Conservation (phyloP, 176 grass and related monocot species). For the Otatea glauca region DNA sequence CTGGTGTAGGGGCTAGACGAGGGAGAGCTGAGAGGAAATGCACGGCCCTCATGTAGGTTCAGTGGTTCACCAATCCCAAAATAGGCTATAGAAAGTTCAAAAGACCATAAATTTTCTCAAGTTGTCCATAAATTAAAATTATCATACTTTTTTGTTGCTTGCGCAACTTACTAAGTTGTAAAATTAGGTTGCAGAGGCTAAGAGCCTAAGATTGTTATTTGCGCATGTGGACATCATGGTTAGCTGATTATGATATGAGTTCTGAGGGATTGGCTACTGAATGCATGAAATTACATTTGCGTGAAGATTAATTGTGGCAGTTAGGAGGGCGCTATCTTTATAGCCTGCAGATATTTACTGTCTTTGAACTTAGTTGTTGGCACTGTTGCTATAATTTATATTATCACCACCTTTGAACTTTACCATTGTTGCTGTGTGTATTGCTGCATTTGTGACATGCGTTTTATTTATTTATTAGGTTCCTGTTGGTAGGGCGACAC, state of each 20-base stretch:
- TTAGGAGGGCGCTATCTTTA: not conserved
- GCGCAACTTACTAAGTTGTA: not conserved
- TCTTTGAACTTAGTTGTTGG: not conserved
- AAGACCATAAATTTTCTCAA: not conserved
- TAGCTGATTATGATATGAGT: not conserved
- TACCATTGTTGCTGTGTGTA: not conserved
- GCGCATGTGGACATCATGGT: not conserved
- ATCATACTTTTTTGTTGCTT: not conserved
- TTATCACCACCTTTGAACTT: conserved; percentile 6
- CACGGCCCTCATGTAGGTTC: not conserved
- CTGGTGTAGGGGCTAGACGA: not conserved
- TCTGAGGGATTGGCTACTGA: not conserved
- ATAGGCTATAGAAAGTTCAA: not conserved
- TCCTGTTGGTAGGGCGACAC: conserved; percentile 87
- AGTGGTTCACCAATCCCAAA: not conserved
- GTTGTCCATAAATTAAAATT: not conserved
- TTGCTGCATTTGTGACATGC: not conserved
- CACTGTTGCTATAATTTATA: conserved; percentile 20
- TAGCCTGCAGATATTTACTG: not conserved
- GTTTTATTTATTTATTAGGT: conserved; percentile 52
- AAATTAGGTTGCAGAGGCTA: not conserved
- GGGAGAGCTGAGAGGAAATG: not conserved
- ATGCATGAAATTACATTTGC: not conserved
- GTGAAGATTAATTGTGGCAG: not conserved
- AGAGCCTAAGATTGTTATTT: not conserved